Conservation (phyloP, 1,284 basidiomycete genomes). For the Ganoderma boninense region DNA sequence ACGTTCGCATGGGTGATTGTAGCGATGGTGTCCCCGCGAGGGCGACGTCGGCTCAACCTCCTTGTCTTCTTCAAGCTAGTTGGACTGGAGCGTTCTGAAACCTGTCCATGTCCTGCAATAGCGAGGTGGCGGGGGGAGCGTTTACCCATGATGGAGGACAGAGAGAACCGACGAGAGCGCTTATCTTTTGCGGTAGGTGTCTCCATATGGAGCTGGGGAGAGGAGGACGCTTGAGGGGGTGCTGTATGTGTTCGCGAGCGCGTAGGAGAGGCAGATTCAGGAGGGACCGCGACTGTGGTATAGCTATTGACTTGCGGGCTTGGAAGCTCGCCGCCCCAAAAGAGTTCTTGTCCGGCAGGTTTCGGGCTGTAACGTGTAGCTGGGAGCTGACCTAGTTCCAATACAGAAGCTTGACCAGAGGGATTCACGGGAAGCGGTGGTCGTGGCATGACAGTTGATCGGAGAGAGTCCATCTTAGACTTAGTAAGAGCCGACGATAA, state of each 20-base stretch:
- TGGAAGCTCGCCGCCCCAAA: constrained; percentile 31
- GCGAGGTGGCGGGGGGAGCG: constrained; percentile 18
- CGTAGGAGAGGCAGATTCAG: constrained; percentile 9
- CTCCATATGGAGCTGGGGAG: constrained; percentile 3
- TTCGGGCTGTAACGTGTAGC: neutral
- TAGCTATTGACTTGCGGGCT: constrained; percentile 4
- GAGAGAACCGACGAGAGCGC: constrained; percentile 39
- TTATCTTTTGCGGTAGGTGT: constrained; percentile 24
- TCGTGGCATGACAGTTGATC: constrained; percentile 36
- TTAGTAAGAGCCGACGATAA: constrained; percentile 37
- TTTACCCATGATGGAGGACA: constrained; percentile 40
- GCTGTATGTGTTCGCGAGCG: constrained; percentile 21
- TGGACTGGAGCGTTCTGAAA: constrained; percentile 5
- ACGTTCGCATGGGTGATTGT: constrained; percentile 31
- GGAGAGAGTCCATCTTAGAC: constrained; percentile 34
- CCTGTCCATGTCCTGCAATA: neutral
- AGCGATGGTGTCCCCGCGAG: constrained; percentile 26
- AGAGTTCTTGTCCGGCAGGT: neutral
- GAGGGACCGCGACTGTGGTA: neutral
- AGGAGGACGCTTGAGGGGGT: constrained; percentile 11
- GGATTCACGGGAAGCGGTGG: constrained; percentile 31
- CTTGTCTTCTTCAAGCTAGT: constrained; percentile 10
- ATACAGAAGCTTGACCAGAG: neutral
- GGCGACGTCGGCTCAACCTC: constrained; percentile 13
- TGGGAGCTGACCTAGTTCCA: neutral